Percentiles rank a stretch among this genome's conserved stretches.
Conservation (phyloP, 306 rosid species). For the Gastrolobium bilobum region DNA sequence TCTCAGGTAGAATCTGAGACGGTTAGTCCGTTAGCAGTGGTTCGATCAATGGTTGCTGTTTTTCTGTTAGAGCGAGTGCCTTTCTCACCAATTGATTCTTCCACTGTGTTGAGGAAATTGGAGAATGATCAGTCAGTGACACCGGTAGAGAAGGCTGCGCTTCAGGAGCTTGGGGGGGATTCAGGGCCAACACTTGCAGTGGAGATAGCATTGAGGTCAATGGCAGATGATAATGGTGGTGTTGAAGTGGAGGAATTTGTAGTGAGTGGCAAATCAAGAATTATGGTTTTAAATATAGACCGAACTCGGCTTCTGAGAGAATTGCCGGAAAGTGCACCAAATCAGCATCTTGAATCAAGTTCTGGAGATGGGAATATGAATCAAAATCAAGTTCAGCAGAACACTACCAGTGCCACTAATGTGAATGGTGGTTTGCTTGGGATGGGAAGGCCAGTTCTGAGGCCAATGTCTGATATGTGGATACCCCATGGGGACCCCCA, state of each 20-base stretch:
- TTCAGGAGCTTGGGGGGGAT: conserved; percentile 86
- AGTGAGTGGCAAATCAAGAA: conserved; percentile 87
- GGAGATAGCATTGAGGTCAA: conserved; percentile 94
- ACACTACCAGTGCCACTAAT: conserved; percentile 48
- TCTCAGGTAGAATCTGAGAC: conserved; percentile 52
- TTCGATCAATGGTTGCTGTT: conserved; percentile 89
- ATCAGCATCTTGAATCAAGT: conserved; percentile 59
- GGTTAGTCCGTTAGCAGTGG: conserved; percentile 70
- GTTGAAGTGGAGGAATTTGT: conserved; percentile 93
- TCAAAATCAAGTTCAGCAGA: conserved; percentile 66
- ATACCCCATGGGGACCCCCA: conserved; percentile 74
- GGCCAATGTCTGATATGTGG: conserved; percentile 84
- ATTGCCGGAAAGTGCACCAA: conserved; percentile 77
- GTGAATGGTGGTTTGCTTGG: conserved; percentile 70
- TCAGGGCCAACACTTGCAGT: conserved; percentile 84
- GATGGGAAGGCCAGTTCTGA: conserved; percentile 65
- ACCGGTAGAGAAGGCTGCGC: conserved; percentile 70
- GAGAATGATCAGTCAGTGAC: conserved; percentile 78
- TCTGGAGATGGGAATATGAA: conserved; percentile 59
- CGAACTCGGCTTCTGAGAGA: conserved; percentile 83
- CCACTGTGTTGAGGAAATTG: conserved; percentile 82
- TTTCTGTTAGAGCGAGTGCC: conserved; percentile 83
- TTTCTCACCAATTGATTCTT: conserved; percentile 86
- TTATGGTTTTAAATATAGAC: conserved; percentile 83
- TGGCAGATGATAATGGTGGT: conserved; percentile 83